Evolutionary conservation across 2,329 filamentous ascomycete genomes (phyloP).

Genomic region (Arachnopeziza araneosa): DNA sequence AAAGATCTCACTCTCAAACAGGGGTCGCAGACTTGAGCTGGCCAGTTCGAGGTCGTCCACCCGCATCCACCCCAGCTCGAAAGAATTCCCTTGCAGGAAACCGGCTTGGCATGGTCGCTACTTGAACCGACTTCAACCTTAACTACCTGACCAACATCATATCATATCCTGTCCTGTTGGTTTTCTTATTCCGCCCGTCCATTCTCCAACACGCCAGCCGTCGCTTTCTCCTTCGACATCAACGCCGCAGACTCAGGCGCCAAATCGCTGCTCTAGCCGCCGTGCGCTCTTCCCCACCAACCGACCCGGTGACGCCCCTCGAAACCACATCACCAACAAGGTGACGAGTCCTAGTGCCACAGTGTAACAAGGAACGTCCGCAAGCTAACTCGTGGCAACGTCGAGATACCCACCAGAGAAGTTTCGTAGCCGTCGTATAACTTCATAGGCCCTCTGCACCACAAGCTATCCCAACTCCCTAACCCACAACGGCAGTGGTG

Average conservation of each 20-base stretch:
- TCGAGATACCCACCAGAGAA: not conserved
- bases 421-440: slow-evolving; percentile 2
- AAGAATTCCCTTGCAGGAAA: not conserved
- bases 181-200: not conserved
- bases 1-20: not conserved
- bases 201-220: not conserved
- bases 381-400: not conserved
- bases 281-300: not conserved
- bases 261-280: not conserved
- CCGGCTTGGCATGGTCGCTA: not conserved
- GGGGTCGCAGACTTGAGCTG: not conserved
- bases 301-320: not conserved
- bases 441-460: not conserved
- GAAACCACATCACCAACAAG: not conserved
- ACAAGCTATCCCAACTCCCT: slow-evolving; percentile 3
- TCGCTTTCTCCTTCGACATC: not conserved
- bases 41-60: not conserved
- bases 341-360: not conserved
- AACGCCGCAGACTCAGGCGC: not conserved
- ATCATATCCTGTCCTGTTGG: not conserved
- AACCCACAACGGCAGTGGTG: slow-evolving; percentile 17
- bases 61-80: not conserved
- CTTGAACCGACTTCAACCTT: not conserved
- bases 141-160: not conserved
- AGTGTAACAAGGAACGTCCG: not conserved